Conservation (phyloP, 495 filamentous ascomycete genomes). For the Penicillium chermesinum region DNA sequence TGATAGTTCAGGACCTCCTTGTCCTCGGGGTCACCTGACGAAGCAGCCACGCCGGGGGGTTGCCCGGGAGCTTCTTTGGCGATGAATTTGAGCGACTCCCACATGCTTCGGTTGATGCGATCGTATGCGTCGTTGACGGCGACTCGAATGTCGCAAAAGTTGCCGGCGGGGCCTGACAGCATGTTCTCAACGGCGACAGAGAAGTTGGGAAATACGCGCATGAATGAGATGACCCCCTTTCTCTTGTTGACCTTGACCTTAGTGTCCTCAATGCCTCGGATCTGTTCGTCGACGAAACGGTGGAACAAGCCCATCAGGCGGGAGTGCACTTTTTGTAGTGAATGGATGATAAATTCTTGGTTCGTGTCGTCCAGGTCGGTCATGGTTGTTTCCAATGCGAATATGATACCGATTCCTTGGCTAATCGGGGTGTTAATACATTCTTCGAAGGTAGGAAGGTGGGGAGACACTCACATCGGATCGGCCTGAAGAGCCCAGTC, state of each 20-base stretch:
- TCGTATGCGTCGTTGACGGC: slow-evolving; percentile 83
- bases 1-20: slow-evolving; percentile 96
- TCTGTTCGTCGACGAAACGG: slow-evolving; percentile 89
- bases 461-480: slow-evolving; percentile 61
- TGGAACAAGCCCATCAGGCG: slow-evolving; percentile 71
- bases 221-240: slow-evolving; percentile 91
- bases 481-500: slow-evolving; percentile 80
- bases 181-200: slow-evolving; percentile 75
- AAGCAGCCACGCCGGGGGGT: slow-evolving; percentile 43
- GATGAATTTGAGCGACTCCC: slow-evolving; percentile 91
- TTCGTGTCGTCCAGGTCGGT: slow-evolving; percentile 76
- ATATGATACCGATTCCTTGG: slow-evolving; percentile 85
- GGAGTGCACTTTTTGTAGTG: slow-evolving; percentile 73
- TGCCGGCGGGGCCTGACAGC: slow-evolving; percentile 51
- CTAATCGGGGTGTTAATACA: slow-evolving; percentile 30
- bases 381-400: slow-evolving; percentile 71
- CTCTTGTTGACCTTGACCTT: slow-evolving; percentile 98
- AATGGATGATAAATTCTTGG: slow-evolving; percentile 81
- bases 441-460: background rate
- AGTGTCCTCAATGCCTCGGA: slow-evolving; percentile 94
- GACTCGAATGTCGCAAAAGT: slow-evolving; percentile 59
- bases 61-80: slow-evolving; percentile 80
- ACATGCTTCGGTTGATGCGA: slow-evolving; percentile 91
- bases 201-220: slow-evolving; percentile 87
- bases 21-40: slow-evolving; percentile 71